Evolutionary conservation across 345 rosid species (phyloP).

Genomic region (Eucalyptus tenuipes): DNA sequence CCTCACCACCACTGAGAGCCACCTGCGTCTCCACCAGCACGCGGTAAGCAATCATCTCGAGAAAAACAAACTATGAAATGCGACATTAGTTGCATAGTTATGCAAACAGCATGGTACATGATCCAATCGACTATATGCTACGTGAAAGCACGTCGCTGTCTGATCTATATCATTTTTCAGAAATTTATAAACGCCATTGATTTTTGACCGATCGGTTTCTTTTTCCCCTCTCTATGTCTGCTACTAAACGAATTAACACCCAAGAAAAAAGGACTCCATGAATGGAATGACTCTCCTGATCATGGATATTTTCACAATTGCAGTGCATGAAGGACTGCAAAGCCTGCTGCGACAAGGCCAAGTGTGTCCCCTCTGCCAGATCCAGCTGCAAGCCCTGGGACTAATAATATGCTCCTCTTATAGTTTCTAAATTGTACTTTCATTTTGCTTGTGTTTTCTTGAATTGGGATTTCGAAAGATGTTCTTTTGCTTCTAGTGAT

Average conservation of each 20-base stretch:
- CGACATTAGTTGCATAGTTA: not conserved
- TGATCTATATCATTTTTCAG: not conserved
- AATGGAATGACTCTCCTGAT: not conserved
- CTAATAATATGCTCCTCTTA: not conserved
- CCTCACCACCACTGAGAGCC: not conserved
- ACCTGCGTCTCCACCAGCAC: not conserved
- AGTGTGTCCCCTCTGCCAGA: not conserved
- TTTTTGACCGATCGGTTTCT: not conserved
- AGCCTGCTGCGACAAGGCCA: not conserved
- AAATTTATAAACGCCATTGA: not conserved
- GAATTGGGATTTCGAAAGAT: not conserved
- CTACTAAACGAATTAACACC: not conserved
- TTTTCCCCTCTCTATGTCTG: not conserved
- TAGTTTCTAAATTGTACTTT: not conserved
- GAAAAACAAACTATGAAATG: not conserved
- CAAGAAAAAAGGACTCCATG: not conserved
- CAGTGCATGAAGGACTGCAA: not conserved
- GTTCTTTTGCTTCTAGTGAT: not conserved
- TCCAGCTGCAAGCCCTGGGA: not conserved
- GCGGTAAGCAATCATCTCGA: not conserved
- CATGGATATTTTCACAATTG: not conserved
- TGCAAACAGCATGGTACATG: not conserved
- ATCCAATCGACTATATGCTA: not conserved
- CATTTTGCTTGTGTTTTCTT: not conserved
- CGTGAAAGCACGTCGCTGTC: not conserved